Percentiles rank a stretch among this genome's conserved stretches.
phyloP scores from a whole-genome alignment of 768 basidiomycete species.

The Collybia mongolica region DNA sequence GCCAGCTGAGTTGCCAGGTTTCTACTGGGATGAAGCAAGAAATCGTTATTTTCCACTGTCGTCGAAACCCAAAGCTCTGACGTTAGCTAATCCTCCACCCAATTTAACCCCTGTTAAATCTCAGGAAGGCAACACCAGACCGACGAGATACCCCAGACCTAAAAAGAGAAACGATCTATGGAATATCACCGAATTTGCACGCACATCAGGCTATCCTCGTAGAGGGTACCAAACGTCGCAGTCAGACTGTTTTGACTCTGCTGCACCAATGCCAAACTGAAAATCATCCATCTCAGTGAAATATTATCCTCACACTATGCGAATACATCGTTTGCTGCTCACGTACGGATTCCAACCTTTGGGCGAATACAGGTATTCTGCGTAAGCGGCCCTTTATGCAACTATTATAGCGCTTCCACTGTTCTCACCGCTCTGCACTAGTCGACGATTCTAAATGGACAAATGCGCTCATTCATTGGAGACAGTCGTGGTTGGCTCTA shows the following conservation, averaged over 20 bases:
- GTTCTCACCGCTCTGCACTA: constrained; percentile 9
- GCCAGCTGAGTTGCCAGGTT: constrained; percentile 52
- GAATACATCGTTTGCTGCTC: constrained; percentile 29
- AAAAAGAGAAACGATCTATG: constrained; percentile 15
- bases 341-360: constrained; percentile 27
- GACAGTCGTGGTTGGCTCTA: constrained; percentile 55
- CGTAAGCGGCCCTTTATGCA: constrained; percentile 27
- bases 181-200: constrained; percentile 12
- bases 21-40: constrained; percentile 50
- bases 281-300: constrained; percentile 26
- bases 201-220: constrained; percentile 7
- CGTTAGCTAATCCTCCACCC: constrained; percentile 5
- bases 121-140: background rate
- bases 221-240: constrained; percentile 14
- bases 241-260: constrained; percentile 8
- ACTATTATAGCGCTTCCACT: background rate
- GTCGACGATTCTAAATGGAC: constrained; percentile 31
- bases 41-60: constrained; percentile 59
- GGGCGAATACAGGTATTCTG: constrained; percentile 46
- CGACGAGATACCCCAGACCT: constrained; percentile 7
- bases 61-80: constrained; percentile 29
- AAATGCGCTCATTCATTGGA: constrained; percentile 41
- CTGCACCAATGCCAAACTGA: background rate
- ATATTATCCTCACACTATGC: constrained; percentile 38
- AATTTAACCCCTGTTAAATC: background rate